A percentile compares a stretch with the other conserved stretches of the same genome.
Conservation (phyloP, 345 rosid genomes). For the Cardamine resedifolia region DNA sequence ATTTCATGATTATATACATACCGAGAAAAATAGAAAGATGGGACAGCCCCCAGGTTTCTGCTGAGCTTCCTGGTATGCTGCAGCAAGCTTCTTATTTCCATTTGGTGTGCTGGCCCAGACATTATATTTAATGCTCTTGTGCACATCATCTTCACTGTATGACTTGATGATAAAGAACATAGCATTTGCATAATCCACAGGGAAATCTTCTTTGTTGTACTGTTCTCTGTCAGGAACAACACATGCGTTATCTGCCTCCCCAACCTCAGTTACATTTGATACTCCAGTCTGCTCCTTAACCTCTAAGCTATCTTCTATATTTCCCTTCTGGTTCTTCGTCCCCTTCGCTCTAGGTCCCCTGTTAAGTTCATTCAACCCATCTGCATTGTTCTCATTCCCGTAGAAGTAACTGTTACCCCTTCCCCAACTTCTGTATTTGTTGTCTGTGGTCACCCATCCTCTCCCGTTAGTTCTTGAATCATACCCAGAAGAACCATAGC, state of each 20-base stretch:
- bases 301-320: constrained; percentile 39
- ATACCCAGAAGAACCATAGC: constrained; percentile 69
- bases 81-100: constrained; percentile 94
- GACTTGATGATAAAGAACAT: constrained; percentile 90
- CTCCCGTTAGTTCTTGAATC: constrained; percentile 61
- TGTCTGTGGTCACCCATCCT: constrained; percentile 64
- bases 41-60: constrained; percentile 74
- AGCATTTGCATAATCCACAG: constrained; percentile 62
- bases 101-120: constrained; percentile 98
- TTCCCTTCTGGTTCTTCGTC: constrained; percentile 59
- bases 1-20: constrained; percentile 35
- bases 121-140: constrained; percentile 84
- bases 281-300: constrained; percentile 55
- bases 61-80: constrained; percentile 80
- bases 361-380: constrained; percentile 86
- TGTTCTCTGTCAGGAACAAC: constrained; percentile 55
- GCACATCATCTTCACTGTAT: constrained; percentile 98
- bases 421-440: constrained; percentile 67
- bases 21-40: constrained; percentile 85
- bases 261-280: constrained; percentile 39
- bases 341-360: constrained; percentile 89
- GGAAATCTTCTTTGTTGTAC: constrained; percentile 71
- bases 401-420: constrained; percentile 64
- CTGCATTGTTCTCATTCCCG: constrained; percentile 53
- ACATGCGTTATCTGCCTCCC: constrained; percentile 42